Evolutionary conservation across 1,284 basidiomycete species (phyloP).

Genomic region (Laetiporus sulphureus): DNA sequence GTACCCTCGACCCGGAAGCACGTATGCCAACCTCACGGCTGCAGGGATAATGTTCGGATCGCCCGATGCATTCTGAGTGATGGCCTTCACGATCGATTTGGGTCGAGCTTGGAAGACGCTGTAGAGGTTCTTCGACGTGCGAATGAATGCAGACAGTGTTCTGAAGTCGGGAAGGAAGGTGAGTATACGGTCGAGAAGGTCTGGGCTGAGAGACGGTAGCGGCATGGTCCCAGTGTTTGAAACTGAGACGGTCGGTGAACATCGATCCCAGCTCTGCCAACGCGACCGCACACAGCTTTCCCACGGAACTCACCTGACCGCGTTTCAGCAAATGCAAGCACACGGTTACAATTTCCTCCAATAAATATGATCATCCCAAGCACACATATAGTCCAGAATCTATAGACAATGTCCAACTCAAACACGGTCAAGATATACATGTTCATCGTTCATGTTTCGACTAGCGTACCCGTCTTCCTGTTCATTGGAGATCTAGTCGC

Average conservation of each 20-base stretch:
- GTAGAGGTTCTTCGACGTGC: constrained; percentile 26
- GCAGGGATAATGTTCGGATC: constrained; percentile 19
- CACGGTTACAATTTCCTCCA: too few species aligned
- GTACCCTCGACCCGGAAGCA: too few species aligned
- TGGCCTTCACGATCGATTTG: constrained; percentile 24
- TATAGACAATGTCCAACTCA: too few species aligned
- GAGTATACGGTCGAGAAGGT: constrained; percentile 28
- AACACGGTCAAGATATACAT: too few species aligned
- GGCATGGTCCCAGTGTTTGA: too few species aligned
- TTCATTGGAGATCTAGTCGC: neutral
- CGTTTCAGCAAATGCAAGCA: too few species aligned
- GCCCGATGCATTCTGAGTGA: constrained; percentile 30
- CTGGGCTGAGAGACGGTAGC: constrained; percentile 16
- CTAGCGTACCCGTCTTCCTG: neutral
- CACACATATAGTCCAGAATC: too few species aligned
- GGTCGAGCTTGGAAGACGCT: constrained; percentile 27
- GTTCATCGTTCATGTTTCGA: neutral
- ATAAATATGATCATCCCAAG: too few species aligned
- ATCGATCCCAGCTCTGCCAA: too few species aligned
- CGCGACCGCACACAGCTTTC: too few species aligned
- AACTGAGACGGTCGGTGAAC: too few species aligned
- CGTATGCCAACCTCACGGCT: constrained; percentile 25
- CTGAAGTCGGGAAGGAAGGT: constrained; percentile 22
- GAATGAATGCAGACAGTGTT: constrained; percentile 22
- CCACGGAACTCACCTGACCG: too few species aligned